Evolutionary conservation across 2,329 filamentous ascomycete species (phyloP).

Genomic region (Aspergillus puulaauensis): DNA sequence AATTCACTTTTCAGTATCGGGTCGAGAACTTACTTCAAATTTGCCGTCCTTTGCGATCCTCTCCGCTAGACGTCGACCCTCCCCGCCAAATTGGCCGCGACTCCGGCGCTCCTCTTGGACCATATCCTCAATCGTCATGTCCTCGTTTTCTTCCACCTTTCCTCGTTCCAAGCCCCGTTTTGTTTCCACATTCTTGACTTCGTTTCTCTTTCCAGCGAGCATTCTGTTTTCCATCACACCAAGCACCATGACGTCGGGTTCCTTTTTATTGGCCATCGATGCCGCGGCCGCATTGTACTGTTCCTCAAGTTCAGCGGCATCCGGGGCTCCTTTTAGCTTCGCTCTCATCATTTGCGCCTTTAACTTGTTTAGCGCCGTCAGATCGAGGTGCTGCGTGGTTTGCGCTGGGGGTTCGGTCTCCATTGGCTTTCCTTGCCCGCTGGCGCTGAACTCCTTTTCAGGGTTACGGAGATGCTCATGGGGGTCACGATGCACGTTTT

Average conservation of each 20-base stretch:
- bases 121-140: slow-evolving; percentile 98
- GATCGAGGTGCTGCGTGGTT: slow-evolving; percentile 61
- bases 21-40: slow-evolving; percentile 62
- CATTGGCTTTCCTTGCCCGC: slow-evolving; percentile 58
- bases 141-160: slow-evolving; percentile 82
- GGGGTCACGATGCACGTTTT: slow-evolving; percentile 47
- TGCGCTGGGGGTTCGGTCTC: slow-evolving; percentile 53
- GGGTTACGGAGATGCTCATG: slow-evolving; percentile 30
- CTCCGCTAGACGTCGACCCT: slow-evolving; percentile 80
- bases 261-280: slow-evolving; percentile 56
- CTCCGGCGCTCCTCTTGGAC: slow-evolving; percentile 89
- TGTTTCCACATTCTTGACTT: slow-evolving; percentile 75
- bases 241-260: slow-evolving; percentile 73
- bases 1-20: neutral
- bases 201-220: slow-evolving; percentile 71
- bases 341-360: slow-evolving; percentile 96
- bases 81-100: slow-evolving; percentile 72
- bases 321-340: slow-evolving; percentile 74
- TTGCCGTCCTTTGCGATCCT: slow-evolving; percentile 90
- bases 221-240: slow-evolving; percentile 87
- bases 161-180: slow-evolving; percentile 83
- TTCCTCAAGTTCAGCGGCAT: slow-evolving; percentile 73
- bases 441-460: slow-evolving; percentile 35
- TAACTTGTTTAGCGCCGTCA: slow-evolving; percentile 80
- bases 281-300: slow-evolving; percentile 78